A percentile compares a stretch with the other conserved stretches of the same genome.
These are phyloP conservation scores for Yarrowia osloensis DNA, from an alignment of 805 yeast genomes.

Conservation along the genomic window DNA sequence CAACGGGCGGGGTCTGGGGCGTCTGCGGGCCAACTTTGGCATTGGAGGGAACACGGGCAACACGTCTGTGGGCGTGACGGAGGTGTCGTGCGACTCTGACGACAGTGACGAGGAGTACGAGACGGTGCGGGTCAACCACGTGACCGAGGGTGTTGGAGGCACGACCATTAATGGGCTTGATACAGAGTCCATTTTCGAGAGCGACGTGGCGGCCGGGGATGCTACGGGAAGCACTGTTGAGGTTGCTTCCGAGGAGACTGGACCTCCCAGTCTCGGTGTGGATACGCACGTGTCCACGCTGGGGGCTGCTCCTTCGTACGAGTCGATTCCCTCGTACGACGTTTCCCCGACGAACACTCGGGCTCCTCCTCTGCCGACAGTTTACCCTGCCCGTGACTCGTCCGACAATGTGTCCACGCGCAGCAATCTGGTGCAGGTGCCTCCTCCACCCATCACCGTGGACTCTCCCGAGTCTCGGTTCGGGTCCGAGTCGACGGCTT, in stretches of 20 bases:
- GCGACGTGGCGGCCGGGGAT: background rate
- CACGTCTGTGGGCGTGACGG: slow-evolving; percentile 9
- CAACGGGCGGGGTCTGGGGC: slow-evolving; percentile 3
- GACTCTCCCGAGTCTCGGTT: slow-evolving; percentile 18
- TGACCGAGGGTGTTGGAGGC: background rate
- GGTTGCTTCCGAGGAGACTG: background rate
- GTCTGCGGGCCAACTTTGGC: slow-evolving; percentile 1
- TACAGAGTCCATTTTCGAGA: background rate
- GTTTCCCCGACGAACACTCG: slow-evolving; percentile 3
- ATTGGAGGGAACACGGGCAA: background rate
- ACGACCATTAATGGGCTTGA: slow-evolving; percentile 9
- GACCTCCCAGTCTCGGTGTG: background rate
- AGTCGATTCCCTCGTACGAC: background rate
- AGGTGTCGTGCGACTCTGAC: background rate
- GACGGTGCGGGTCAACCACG: background rate
- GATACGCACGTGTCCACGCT: background rate
- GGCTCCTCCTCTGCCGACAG: background rate
- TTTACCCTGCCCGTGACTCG: background rate
- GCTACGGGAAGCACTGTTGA: background rate
- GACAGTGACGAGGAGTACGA: background rate
- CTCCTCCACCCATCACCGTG: slow-evolving; percentile 4
- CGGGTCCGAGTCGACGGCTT: background rate
- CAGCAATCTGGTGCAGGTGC: background rate
- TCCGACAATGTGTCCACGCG: background rate
- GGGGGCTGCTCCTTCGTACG: background rate